Evolutionary conservation across 1,139 yeast species (phyloP).

Genomic region (Blastobotrys capitulatus): DNA sequence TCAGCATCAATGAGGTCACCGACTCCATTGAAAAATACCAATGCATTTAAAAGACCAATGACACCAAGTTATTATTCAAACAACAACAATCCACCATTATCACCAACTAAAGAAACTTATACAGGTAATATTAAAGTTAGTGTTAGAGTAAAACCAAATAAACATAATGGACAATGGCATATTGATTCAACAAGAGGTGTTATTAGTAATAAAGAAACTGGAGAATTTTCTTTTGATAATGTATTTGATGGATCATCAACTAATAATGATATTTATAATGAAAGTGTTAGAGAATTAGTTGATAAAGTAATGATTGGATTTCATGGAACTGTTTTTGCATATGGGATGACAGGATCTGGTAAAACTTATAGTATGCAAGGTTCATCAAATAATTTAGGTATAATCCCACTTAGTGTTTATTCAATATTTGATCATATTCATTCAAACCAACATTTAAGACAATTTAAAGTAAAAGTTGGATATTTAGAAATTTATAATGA

Average conservation of each 20-base stretch:
- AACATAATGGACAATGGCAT: constrained; percentile 21
- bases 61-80: constrained; percentile 19
- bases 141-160: constrained; percentile 32
- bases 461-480: constrained; percentile 50
- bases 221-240: constrained; percentile 63
- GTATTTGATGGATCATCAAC: constrained; percentile 50
- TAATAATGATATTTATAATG: constrained; percentile 57
- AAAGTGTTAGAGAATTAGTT: constrained; percentile 58
- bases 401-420: constrained; percentile 67
- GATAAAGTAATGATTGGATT: constrained; percentile 68
- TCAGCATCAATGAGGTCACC: constrained; percentile 28
- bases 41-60: constrained; percentile 16
- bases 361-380: constrained; percentile 93
- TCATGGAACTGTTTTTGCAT: constrained; percentile 88
- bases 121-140: constrained; percentile 36
- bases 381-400: constrained; percentile 59
- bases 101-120: constrained; percentile 13
- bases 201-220: constrained; percentile 30
- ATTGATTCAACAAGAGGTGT: constrained; percentile 21
- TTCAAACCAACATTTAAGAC: constrained; percentile 28
- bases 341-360: constrained; percentile 96
- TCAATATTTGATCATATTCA: constrained; percentile 55
- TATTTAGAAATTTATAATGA: constrained; percentile 92
- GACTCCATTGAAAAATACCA: constrained; percentile 20
- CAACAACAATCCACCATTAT: neutral